A percentile compares a stretch with the other conserved stretches of the same genome.
Conservation (phyloP, 2,329 filamentous ascomycete species). For the Orbilia oligospora region DNA sequence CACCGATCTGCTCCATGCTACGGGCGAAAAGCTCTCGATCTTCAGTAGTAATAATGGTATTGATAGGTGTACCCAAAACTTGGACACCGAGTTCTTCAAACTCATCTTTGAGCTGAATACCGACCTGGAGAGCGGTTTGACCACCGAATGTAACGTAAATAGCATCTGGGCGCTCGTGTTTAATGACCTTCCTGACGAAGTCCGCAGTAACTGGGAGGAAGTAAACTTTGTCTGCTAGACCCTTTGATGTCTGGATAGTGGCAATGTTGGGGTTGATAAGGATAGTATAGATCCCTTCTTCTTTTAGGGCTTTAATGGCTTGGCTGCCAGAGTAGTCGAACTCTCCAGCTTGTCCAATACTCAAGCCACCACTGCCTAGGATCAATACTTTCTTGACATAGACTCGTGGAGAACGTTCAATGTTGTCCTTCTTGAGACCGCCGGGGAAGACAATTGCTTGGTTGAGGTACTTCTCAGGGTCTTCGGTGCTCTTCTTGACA, state of each 20-base stretch:
- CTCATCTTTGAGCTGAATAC: constrained; percentile 97
- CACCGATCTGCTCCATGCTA: constrained; percentile 97
- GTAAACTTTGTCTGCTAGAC: constrained; percentile 97
- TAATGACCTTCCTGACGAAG: constrained; percentile 97
- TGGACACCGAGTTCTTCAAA: constrained; percentile 92
- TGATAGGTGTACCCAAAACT: constrained; percentile 95
- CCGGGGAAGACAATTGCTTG: constrained; percentile 89
- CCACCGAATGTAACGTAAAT: constrained; percentile 99
- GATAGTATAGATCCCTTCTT: constrained; percentile 97
- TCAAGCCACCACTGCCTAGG: constrained; percentile 92
- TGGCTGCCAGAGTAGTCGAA: constrained; percentile 99
- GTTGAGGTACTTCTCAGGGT: constrained; percentile 73
- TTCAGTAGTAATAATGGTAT: constrained; percentile 98
- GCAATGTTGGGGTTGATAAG: constrained; percentile 99
- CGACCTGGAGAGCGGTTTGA: constrained; percentile 95
- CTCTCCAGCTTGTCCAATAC: constrained; percentile 97
- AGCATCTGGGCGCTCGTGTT: constrained; percentile 92
- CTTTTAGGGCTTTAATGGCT: constrained; percentile 97
- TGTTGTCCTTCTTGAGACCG: constrained; percentile 83
- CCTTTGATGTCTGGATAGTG: constrained; percentile 98
- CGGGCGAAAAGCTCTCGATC: constrained; percentile 97
- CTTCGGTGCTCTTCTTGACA: constrained; percentile 78
- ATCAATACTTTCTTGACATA: constrained; percentile 94
- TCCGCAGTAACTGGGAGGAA: constrained; percentile 97
- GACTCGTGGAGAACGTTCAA: constrained; percentile 81